These are phyloP conservation scores for Aspergillus ochraceus DNA, from an alignment of 2,329 filamentous ascomycete genomes.

Conservation along the genomic window DNA sequence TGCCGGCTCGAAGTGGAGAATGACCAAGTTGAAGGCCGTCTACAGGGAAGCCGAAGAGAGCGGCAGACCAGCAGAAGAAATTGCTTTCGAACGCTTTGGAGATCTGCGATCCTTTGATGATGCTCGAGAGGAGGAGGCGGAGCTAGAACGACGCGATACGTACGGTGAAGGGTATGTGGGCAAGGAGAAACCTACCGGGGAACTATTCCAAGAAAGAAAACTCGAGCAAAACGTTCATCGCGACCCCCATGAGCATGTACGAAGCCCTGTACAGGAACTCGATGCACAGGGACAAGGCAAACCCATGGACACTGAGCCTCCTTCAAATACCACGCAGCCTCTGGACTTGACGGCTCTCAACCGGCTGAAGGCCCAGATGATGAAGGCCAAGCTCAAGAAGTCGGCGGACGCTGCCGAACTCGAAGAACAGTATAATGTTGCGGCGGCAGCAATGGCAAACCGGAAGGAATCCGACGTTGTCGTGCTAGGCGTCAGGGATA, in stretches of 20 bases:
- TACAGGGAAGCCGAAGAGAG: conserved; percentile 76
- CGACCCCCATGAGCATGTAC: conserved; percentile 26
- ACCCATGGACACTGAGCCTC: conserved; percentile 56
- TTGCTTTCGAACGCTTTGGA: conserved; percentile 81
- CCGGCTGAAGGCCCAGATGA: conserved; percentile 85
- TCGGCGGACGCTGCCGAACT: conserved; percentile 73
- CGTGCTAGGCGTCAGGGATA: conserved; percentile 84
- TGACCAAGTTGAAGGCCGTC: conserved; percentile 88
- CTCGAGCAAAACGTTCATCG: conserved; percentile 56
- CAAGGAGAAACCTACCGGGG: conserved; percentile 83
- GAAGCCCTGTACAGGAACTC: conserved; percentile 37
- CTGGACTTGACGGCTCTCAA: conserved; percentile 82
- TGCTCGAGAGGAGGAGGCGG: conserved; percentile 87
- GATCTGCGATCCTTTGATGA: conserved; percentile 84
- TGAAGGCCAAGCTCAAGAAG: conserved; percentile 88
- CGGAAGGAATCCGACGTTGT: conserved; percentile 66
- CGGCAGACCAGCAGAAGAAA: conserved; percentile 71
- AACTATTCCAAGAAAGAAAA: conserved; percentile 77
- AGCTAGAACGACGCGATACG: conserved; percentile 76
- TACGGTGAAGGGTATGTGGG: conserved; percentile 84
- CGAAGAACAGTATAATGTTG: conserved; percentile 80
- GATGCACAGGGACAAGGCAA: conserved; percentile 54
- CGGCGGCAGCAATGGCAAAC: conserved; percentile 62
- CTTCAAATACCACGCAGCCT: conserved; percentile 49
- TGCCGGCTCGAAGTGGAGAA: conserved; percentile 86